These are phyloP conservation scores for Arachis monticola DNA, from an alignment of 331 rosid genomes.

Conservation along the genomic window DNA sequence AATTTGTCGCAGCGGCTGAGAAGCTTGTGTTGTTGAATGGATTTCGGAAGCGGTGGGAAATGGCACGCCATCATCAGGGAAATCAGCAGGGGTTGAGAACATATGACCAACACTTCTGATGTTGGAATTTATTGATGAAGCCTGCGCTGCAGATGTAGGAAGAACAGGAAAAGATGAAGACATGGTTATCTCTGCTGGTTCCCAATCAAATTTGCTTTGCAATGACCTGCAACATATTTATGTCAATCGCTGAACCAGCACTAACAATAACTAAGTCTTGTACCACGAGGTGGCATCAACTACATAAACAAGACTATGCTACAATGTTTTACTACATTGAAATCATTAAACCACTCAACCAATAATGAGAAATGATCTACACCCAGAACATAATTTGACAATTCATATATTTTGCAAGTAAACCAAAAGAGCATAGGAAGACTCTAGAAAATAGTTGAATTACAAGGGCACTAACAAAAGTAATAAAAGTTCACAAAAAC, in stretches of 20 bases:
- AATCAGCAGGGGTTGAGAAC: conserved; percentile 48
- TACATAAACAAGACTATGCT: too few species aligned
- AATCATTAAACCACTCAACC: background rate
- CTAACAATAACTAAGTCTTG: background rate
- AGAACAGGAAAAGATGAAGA: conserved; percentile 58
- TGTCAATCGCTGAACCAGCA: conserved; percentile 25
- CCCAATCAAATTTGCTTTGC: conserved; percentile 41
- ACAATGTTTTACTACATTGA: too few species aligned
- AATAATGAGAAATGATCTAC: conserved; percentile 13
- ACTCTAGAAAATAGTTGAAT: conserved; percentile 30
- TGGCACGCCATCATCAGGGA: conserved; percentile 23
- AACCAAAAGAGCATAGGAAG: conserved; percentile 14
- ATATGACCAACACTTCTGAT: conserved; percentile 46
- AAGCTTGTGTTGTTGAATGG: conserved; percentile 44
- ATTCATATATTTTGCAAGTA: conserved; percentile 8
- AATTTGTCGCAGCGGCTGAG: conserved; percentile 45
- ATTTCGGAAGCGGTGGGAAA: conserved; percentile 43
- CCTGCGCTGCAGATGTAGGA: conserved; percentile 44
- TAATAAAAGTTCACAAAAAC: background rate
- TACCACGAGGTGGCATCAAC: too few species aligned
- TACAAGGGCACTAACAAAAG: conserved; percentile 8
- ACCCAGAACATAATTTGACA: conserved; percentile 18
- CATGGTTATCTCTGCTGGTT: conserved; percentile 42
- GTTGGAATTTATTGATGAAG: conserved; percentile 46
- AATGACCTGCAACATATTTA: conserved; percentile 33